Base-by-base conservation (phyloP, 1,284 basidiomycete species). In the Gymnopus androsaceus region DNA sequence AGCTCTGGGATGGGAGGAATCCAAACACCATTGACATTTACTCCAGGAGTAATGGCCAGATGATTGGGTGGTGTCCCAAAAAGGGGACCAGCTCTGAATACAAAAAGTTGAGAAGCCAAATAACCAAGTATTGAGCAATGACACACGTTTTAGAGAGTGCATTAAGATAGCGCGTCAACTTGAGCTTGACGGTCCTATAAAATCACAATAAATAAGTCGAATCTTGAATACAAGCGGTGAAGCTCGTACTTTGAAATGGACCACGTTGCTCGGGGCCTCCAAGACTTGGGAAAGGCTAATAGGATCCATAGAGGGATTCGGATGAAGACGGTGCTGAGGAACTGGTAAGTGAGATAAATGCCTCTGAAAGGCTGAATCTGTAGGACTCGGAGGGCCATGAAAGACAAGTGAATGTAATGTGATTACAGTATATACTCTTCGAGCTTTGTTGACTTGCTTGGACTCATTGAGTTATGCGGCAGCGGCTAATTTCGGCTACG, bases 1-100 rank as follows among this genome's bases (percentile, higher is more conserved):
- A 82, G 67, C 3, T 77, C 63, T 2, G 78, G 73, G 30, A 69
- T 71, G 2, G 75, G 72, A 4, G 77, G 70, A 28, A 85, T 72
- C 82, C 82, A 85, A 12, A 84, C 70, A 28, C 77, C 78, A 58
- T 78, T 74, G n/a, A 75, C 70, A 27, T 69, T 70, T 27, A 57
- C 28, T 33, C 76, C 72, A 11, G 75, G 68, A 2, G 66, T 65
- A 44, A 79, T 74, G 28, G 76, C 71, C 48, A 66, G 65, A 59
- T 79, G 71, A 52, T 74, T 72, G 23, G 80, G 75, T 11, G 61
- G 42, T 4, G 51, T 58, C 1, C 61, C 42, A 6, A 76, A 45
- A 11, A n/a, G n/a, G 69, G 66, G 7, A 15, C 78, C 75, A 37
- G 69, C 66, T 40, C 76, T 76, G 40, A 6, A 37, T 17, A 48